Evolutionary conservation across 139 green algal species (phyloP).

Genomic region (Astrephomene gubernaculifera): DNA sequence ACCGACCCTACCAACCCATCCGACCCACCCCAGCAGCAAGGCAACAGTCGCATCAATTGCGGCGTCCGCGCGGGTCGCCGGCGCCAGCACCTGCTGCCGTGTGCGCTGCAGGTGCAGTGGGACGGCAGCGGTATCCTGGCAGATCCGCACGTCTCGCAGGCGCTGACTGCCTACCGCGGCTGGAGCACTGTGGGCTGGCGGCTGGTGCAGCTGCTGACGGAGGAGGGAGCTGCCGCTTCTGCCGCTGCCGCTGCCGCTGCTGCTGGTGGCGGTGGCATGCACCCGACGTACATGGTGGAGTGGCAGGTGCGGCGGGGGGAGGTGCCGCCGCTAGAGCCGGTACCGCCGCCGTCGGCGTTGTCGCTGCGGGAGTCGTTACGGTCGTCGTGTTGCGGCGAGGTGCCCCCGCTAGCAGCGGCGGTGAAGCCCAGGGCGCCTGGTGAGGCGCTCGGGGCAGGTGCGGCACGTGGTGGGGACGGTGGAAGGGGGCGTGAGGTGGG

Average conservation of each 20-base stretch:
- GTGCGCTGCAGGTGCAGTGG: neutral
- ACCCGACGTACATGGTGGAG: neutral
- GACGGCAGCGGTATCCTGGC: constrained; percentile 21
- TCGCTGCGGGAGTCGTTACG: neutral
- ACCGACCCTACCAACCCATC: too few species aligned
- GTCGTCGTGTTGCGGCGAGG: neutral
- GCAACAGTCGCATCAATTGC: too few species aligned
- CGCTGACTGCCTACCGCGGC: neutral
- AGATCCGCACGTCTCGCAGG: neutral
- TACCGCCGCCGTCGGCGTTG: neutral
- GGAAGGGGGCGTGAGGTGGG: too few species aligned
- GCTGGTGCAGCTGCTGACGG: neutral
- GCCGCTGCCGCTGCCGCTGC: too few species aligned
- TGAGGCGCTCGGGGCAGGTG: too few species aligned
- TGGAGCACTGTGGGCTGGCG: constrained; percentile 5
- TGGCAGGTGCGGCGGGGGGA: neutral
- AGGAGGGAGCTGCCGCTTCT: too few species aligned
- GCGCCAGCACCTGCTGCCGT: too few species aligned
- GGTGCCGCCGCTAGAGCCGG: neutral
- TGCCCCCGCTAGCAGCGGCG: neutral
- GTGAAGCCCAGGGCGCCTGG: too few species aligned
- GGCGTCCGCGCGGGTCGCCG: too few species aligned
- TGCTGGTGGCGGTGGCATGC: too few species aligned
- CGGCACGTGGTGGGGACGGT: too few species aligned
- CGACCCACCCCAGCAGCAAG: too few species aligned